These are phyloP conservation scores for Arabidopsis lyrata DNA, from an alignment of 441 rosid genomes.

Conservation along the genomic window DNA sequence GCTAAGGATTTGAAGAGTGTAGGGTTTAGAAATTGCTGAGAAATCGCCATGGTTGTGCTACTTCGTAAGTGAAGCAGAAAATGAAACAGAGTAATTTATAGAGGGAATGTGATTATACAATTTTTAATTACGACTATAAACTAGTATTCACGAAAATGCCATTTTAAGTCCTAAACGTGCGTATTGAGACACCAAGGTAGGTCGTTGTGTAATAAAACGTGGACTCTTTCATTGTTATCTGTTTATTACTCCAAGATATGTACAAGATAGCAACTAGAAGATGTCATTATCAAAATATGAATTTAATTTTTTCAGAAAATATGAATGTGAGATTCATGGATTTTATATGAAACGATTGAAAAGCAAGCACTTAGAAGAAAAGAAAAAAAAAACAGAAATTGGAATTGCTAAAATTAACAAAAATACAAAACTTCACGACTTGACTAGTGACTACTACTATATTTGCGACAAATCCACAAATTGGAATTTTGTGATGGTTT, in stretches of 20 bases:
- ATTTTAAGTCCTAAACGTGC: conserved; percentile 4
- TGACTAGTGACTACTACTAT: no score
- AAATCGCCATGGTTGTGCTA: conserved; percentile 28
- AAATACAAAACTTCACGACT: no score
- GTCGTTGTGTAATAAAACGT: conserved; percentile 9
- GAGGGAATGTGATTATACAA: neutral
- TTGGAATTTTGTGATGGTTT: no score
- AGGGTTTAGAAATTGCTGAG: conserved; percentile 21
- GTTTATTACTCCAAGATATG: neutral
- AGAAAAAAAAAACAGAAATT: no score
- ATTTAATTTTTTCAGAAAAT: no score
- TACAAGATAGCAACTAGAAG: no score
- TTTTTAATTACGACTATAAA: neutral
- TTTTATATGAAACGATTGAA: neutral
- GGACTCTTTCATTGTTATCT: conserved; percentile 5
- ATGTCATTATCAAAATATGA: no score
- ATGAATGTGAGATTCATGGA: neutral
- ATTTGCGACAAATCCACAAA: no score
- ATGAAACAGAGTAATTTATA: conserved; percentile 4
- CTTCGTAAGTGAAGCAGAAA: neutral
- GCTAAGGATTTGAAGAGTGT: conserved; percentile 29
- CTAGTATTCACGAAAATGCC: neutral
- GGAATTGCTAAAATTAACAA: no score
- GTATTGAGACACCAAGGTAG: conserved; percentile 18
- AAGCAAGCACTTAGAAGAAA: no score